These are phyloP conservation scores for Heliocybe sulcata DNA, from an alignment of 1,284 basidiomycete genomes.

Conservation along the genomic window DNA sequence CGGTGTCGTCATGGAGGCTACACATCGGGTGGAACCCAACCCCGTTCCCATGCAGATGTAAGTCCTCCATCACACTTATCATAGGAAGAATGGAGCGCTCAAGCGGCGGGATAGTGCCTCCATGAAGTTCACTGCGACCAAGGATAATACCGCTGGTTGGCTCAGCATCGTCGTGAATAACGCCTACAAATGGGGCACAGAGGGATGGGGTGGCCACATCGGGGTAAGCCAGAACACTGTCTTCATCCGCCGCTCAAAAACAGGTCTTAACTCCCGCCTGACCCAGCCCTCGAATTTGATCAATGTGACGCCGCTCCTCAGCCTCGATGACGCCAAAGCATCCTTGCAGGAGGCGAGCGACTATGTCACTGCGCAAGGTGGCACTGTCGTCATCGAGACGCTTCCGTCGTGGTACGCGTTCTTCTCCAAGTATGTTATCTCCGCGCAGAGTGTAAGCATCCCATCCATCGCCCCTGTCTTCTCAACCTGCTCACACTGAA, in stretches of 20 bases:
- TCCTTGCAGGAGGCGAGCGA: constrained; percentile 24
- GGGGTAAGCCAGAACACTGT: background rate
- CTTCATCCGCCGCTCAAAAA: background rate
- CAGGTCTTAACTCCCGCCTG: background rate
- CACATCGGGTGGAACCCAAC: background rate
- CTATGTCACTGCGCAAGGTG: constrained; percentile 21
- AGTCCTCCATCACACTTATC: background rate
- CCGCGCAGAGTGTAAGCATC: constrained; percentile 8
- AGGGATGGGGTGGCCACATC: constrained; percentile 14
- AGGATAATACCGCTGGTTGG: background rate
- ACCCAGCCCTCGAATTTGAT: constrained; percentile 11
- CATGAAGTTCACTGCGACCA: background rate
- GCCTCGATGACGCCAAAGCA: constrained; percentile 17
- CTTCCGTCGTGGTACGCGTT: constrained; percentile 26
- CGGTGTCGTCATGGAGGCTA: constrained; percentile 24
- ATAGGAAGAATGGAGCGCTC: background rate
- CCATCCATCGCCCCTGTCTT: constrained; percentile 12
- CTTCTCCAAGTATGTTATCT: constrained; percentile 27
- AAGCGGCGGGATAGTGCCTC: background rate
- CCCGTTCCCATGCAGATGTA: background rate
- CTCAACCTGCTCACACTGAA: background rate
- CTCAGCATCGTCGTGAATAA: constrained; percentile 2
- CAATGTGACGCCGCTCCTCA: constrained; percentile 22
- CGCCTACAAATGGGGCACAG: constrained; percentile 10
- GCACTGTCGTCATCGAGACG: constrained; percentile 23